Conservation (phyloP, 176 grass and related monocot species). For the Saccharum spontaneum region DNA sequence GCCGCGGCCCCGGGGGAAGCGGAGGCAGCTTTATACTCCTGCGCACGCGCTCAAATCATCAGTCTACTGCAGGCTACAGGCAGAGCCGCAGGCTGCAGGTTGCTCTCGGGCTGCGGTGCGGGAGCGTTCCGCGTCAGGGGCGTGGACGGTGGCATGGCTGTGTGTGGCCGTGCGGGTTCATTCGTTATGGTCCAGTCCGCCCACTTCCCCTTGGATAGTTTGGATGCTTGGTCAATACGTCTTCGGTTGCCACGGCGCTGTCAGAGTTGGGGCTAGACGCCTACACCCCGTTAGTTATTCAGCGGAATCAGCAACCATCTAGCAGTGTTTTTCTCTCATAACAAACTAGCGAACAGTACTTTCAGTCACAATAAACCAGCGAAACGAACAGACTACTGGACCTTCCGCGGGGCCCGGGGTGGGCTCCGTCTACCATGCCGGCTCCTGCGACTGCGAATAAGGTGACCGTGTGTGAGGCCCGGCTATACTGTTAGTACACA, state of each 20-base stretch:
- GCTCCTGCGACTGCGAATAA: too few relatives aligned
- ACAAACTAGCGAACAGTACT: too few relatives aligned
- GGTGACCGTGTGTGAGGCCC: background rate
- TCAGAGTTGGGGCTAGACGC: background rate
- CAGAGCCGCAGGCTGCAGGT: background rate
- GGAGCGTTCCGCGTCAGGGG: background rate
- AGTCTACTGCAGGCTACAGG: background rate
- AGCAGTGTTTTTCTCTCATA: too few relatives aligned
- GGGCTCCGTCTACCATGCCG: background rate
- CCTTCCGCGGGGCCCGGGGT: background rate
- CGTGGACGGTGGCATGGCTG: background rate
- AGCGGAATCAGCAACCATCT: too few relatives aligned
- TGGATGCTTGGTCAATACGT: background rate
- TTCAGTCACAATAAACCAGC: too few relatives aligned
- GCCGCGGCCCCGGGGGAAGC: slow-evolving; percentile 1
- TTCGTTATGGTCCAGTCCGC: background rate
- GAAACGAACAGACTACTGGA: too few relatives aligned
- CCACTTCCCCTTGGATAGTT: background rate
- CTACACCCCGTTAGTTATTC: too few relatives aligned
- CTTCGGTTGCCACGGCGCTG: slow-evolving; percentile 3
- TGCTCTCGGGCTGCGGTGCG: background rate
- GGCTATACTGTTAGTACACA: background rate
- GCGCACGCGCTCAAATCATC: slow-evolving; percentile 28
- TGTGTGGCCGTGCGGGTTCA: background rate
- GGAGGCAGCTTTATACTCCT: slow-evolving; percentile 34